Evolutionary conservation across 257 asterid species (phyloP).

Genomic region (Voacanga thouarsii): DNA sequence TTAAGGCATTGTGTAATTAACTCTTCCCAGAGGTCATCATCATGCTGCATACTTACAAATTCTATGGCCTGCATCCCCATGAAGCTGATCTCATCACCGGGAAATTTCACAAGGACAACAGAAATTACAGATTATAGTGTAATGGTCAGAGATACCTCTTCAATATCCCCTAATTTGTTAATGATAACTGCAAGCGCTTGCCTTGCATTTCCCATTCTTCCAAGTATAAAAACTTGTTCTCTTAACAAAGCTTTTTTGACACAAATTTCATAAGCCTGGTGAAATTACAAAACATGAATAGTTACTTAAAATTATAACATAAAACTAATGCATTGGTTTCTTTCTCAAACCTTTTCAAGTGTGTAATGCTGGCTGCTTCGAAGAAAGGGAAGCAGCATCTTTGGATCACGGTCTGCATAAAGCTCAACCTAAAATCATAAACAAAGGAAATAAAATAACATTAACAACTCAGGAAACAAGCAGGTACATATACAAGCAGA

Average conservation of each 20-base stretch:
- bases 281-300: conserved; percentile 20
- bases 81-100: conserved; percentile 19
- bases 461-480: background rate
- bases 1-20: conserved; percentile 80
- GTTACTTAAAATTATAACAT: background rate
- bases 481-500: background rate
- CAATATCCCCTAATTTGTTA: conserved; percentile 79
- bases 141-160: conserved; percentile 59
- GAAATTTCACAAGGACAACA: conserved; percentile 20
- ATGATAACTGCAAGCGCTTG: conserved; percentile 89
- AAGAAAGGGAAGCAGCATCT: conserved; percentile 92
- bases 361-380: conserved; percentile 98
- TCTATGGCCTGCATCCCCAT: conserved; percentile 79
- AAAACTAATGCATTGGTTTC: background rate
- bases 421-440: conserved; percentile 73
- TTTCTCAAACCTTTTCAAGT: conserved; percentile 72
- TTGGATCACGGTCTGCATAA: conserved; percentile 80
- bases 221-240: conserved; percentile 96
- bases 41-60: conserved; percentile 91
- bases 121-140: conserved; percentile 12
- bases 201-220: conserved; percentile 97
- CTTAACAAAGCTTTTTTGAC: conserved; percentile 58
- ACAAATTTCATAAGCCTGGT: conserved; percentile 93
- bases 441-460: background rate
- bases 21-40: conserved; percentile 99